These are phyloP conservation scores for Vanrija pseudolonga DNA, from an alignment of 1,284 basidiomycete species.

Conservation along the genomic window DNA sequence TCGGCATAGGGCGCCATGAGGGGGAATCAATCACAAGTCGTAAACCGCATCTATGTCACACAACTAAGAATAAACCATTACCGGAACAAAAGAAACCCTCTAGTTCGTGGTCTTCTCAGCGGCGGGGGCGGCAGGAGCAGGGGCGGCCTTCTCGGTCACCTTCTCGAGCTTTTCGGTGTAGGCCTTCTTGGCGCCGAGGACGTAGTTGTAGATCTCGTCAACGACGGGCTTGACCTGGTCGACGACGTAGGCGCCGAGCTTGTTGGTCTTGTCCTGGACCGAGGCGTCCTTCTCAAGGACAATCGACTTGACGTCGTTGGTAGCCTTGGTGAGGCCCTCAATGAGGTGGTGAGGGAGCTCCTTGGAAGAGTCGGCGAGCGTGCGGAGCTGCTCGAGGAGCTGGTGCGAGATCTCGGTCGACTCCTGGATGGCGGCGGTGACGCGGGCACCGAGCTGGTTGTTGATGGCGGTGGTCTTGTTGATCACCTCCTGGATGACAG, in stretches of 20 bases:
- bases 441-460: slow-evolving; percentile 36
- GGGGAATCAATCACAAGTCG: no score
- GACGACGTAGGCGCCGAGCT: slow-evolving; percentile 45
- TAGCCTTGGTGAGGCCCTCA: slow-evolving; percentile 40
- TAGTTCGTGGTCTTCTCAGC: no score
- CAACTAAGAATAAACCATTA: no score
- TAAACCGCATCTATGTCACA: no score
- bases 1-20: no score
- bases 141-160: slow-evolving; percentile 21
- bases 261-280: slow-evolving; percentile 47
- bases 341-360: slow-evolving; percentile 40
- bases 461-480: slow-evolving; percentile 43
- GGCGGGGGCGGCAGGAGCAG: no score
- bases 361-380: slow-evolving; percentile 41
- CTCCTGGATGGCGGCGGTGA: slow-evolving; percentile 36
- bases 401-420: slow-evolving; percentile 38
- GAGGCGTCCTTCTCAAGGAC: slow-evolving; percentile 44
- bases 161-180: slow-evolving; percentile 28
- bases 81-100: no score
- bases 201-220: slow-evolving; percentile 46
- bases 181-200: slow-evolving; percentile 33
- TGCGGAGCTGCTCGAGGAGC: slow-evolving; percentile 42
- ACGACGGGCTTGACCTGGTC: slow-evolving; percentile 48
- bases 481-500: slow-evolving; percentile 39
- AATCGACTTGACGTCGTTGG: slow-evolving; percentile 43